Base-by-base conservation (phyloP, 495 filamentous ascomycete species). In the Hypoxylon intermedium region DNA sequence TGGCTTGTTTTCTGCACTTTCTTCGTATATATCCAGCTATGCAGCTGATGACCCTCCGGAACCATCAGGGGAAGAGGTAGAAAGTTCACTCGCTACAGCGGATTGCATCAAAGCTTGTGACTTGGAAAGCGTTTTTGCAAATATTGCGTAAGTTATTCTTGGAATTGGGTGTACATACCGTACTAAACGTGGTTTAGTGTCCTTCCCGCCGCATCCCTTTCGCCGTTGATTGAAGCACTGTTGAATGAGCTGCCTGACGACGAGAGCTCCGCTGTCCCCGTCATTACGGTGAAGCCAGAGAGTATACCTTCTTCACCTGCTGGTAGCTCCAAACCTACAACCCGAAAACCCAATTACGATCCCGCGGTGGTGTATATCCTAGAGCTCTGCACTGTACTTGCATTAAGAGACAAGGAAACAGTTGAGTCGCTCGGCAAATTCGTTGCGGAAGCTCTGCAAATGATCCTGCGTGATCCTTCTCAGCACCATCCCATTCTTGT, bases 21-120 rank as follows among this genome's bases (percentile, higher is more conserved):
- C 93, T 1, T 96, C 90, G 4, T 98, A 97, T 61, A 89, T 99
- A 16, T 95, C 93, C n/a, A 97, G 92, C 70, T 97, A 98, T 76
- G 94, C 95, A 20, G 95, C 92, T 13, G 95, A 97, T 69, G 94
- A 99, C 63, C 94, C 94, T 7, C 94, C 94, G 5, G 95, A 98
- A 74, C 94, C 94, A 1, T 97, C 94, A 0, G 92, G 97, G 51
- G 94, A 98, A 67, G 94, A 99, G 71, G 79, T 99, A 42, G 95
- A 98, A 60, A 96, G 93, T 70, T 98, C 94, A 0, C 75, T 98
- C 12, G 92, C 89, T 70, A 93, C 95, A 0, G 92, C 96, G 5
- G 94, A 98, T 67, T 98, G 93, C 60, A 85, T 99, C 31, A 92
- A 92, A 55, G 86, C 89, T 24, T 98, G 95, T 73, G 86, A 87